Conservation (phyloP, 441 rosid species). For the Erysimum cheiri region DNA sequence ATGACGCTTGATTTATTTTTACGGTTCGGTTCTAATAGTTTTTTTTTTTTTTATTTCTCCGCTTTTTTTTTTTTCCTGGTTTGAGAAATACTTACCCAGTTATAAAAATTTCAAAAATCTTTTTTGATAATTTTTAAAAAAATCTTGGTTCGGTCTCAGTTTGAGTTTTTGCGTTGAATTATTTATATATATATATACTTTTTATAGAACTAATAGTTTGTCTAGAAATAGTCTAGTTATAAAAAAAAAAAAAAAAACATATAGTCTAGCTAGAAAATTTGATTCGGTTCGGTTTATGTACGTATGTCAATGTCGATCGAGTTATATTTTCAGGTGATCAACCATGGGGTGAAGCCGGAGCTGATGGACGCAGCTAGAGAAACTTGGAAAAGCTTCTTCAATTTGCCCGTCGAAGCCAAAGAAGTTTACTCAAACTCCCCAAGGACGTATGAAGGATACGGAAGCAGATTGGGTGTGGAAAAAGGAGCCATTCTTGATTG, state of each 20-base stretch:
- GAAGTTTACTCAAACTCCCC: constrained; percentile 70
- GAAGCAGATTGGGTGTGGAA: constrained; percentile 77
- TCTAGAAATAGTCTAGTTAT: not conserved
- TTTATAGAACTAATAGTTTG: not conserved
- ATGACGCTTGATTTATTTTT: not conserved
- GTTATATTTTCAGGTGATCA: constrained; percentile 54
- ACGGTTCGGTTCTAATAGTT: not conserved
- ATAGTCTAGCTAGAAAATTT: not conserved
- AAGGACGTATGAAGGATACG: constrained; percentile 82
- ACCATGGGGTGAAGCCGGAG: constrained; percentile 71
- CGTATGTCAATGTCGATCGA: too few species aligned
- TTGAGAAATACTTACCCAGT: constrained; percentile 1
- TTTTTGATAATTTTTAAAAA: not conserved
- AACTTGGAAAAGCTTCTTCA: constrained; percentile 69
- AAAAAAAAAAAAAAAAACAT: not conserved
- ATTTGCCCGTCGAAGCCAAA: constrained; percentile 63
- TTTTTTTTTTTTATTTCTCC: not conserved
- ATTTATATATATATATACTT: not conserved
- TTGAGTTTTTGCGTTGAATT: not conserved
- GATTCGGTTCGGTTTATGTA: constrained; percentile 4
- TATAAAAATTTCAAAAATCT: not conserved
- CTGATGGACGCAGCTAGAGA: constrained; percentile 64
- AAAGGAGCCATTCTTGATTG: constrained; percentile 89
- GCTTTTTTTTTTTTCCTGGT: not conserved
- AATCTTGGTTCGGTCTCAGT: not conserved